A percentile compares a stretch with the other conserved stretches of the same genome.
Conservation (phyloP, 345 rosid species). For the Arabis hirsuta region DNA sequence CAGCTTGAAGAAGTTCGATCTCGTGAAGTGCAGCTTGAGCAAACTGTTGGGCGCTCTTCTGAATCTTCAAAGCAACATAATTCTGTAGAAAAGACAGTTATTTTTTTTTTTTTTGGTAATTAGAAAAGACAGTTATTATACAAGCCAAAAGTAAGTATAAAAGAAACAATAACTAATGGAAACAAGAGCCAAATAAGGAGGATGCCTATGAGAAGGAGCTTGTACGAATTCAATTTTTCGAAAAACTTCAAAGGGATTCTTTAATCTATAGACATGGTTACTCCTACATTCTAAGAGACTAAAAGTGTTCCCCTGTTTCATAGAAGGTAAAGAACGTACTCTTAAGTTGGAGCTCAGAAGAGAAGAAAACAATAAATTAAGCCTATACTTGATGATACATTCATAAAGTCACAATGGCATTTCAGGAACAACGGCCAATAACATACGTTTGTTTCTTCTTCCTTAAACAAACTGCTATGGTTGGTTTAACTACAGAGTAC, state of each 20-base stretch:
- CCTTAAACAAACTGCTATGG: background rate
- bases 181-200: slow-evolving; percentile 3
- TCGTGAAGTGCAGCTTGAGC: slow-evolving; percentile 96
- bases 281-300: background rate
- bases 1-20: slow-evolving; percentile 71
- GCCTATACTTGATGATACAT: background rate
- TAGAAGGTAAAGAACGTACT: background rate
- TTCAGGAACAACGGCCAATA: background rate
- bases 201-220: background rate
- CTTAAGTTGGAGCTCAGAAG: background rate
- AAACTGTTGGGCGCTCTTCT: slow-evolving; percentile 93
- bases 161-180: background rate
- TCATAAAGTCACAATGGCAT: slow-evolving; percentile 8
- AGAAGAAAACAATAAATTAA: slow-evolving; percentile 5
- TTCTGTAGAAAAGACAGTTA: slow-evolving; percentile 40
- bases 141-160: background rate
- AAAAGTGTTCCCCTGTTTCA: background rate
- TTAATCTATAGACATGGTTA: background rate
- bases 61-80: slow-evolving; percentile 95
- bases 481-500: slow-evolving; percentile 15
- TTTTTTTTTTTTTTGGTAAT: too few species aligned
- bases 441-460: slow-evolving; percentile 6
- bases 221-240: background rate
- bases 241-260: too few species aligned
- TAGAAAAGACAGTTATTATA: too few species aligned